Percentiles rank a stretch among this genome's conserved stretches.
These are phyloP conservation scores for Porcisia deanei DNA, from an alignment of 208 protist species.

Conservation along the genomic window DNA sequence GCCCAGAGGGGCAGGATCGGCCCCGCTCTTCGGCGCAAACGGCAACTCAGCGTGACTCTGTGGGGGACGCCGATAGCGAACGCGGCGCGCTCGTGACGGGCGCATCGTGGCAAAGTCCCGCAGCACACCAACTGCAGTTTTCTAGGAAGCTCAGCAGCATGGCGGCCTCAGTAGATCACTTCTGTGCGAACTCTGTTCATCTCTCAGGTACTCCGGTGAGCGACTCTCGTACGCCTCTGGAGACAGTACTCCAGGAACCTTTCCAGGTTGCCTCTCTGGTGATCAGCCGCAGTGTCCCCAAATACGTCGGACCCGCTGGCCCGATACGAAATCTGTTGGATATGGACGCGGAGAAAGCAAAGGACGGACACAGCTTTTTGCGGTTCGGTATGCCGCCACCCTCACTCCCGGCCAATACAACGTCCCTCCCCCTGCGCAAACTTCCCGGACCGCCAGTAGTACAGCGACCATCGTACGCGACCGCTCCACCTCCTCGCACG, in stretches of 20 bases:
- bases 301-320: conserved; percentile 5
- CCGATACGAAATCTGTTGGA: conserved; percentile 14
- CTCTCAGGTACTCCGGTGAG: conserved; percentile 4
- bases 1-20: background rate
- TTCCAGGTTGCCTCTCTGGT: conserved; percentile 1
- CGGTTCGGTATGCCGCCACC: conserved; percentile 20
- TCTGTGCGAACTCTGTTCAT: conserved; percentile 20
- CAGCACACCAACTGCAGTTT: too few relatives aligned
- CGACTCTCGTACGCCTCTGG: background rate
- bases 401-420: background rate
- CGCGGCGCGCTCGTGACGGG: background rate
- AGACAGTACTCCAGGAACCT: conserved; percentile 32
- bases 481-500: background rate
- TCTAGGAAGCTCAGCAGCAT: conserved; percentile 3
- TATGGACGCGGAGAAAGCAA: background rate
- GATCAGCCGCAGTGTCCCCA: conserved; percentile 1
- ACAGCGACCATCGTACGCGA: background rate
- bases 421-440: background rate
- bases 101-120: too few relatives aligned
- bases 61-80: too few relatives aligned
- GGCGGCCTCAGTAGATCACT: conserved; percentile 9
- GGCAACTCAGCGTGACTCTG: background rate
- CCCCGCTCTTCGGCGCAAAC: background rate
- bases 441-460: background rate
- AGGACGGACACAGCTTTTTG: conserved; percentile 13